A percentile compares a stretch with the other conserved stretches of the same genome.
Evolutionary conservation across 192 early-diverging fungal genomes (phyloP).

Genomic region (Umbelopsis isabellina): DNA sequence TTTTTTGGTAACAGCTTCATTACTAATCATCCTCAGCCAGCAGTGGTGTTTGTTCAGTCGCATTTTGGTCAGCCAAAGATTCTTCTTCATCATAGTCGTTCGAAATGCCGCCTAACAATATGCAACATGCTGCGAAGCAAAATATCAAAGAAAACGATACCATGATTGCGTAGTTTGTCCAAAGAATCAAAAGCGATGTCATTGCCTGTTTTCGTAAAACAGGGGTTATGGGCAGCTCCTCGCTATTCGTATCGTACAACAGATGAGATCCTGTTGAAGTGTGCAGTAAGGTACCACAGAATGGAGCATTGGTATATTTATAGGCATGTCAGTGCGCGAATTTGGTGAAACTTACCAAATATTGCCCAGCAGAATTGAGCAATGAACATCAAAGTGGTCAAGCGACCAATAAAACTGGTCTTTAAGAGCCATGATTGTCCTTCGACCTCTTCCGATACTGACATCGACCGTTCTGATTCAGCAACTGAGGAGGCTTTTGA

Average conservation of each 20-base stretch:
- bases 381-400: constrained; percentile 14
- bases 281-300: neutral
- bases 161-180: constrained; percentile 27
- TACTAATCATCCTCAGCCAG: neutral
- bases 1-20: neutral
- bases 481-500: constrained; percentile 10
- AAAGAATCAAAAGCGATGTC: constrained; percentile 18
- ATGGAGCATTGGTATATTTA: neutral
- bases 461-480: neutral
- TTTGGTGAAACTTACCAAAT: constrained; percentile 23
- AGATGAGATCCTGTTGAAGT: constrained; percentile 12
- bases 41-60: constrained; percentile 6
- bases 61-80: neutral
- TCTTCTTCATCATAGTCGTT: neutral
- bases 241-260: constrained; percentile 2
- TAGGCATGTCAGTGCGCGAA: neutral
- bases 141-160: constrained; percentile 22
- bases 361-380: constrained; percentile 26
- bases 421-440: neutral
- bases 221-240: neutral
- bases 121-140: constrained; percentile 14
- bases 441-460: neutral
- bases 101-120: constrained; percentile 15
- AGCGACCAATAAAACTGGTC: constrained; percentile 15
- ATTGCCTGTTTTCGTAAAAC: neutral